Conservation (phyloP, 2,329 filamentous ascomycete genomes). For the Penicillium brasilianum region DNA sequence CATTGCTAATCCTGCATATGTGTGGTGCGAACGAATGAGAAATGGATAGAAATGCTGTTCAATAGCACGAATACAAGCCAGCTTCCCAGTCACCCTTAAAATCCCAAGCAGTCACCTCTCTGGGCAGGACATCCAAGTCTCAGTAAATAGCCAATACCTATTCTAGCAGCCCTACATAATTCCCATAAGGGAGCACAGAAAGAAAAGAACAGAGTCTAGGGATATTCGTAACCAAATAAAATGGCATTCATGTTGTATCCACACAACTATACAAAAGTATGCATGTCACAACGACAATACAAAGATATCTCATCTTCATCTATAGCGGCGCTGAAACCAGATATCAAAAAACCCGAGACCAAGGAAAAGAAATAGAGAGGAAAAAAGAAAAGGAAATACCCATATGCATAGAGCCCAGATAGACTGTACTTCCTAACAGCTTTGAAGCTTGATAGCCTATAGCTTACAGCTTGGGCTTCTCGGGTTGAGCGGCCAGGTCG, state of each 20-base stretch:
- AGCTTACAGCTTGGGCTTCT: constrained; percentile 85
- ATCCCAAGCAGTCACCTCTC: too few relatives aligned
- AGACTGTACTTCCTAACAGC: constrained; percentile 1
- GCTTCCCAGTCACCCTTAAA: too few relatives aligned
- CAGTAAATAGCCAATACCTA: background rate
- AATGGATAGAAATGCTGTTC: background rate
- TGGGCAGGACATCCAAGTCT: too few relatives aligned
- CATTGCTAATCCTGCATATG: too few relatives aligned
- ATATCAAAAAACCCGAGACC: constrained; percentile 8
- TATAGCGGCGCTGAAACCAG: constrained; percentile 20
- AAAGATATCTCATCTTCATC: constrained; percentile 24
- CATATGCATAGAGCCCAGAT: constrained; percentile 1
- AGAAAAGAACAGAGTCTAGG: background rate
- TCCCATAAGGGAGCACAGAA: background rate
- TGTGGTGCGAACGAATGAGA: too few relatives aligned
- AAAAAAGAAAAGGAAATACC: background rate
- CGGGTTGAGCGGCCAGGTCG: constrained; percentile 67
- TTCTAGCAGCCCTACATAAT: background rate
- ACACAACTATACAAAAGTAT: constrained; percentile 13
- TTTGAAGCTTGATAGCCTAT: background rate
- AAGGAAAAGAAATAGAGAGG: background rate
- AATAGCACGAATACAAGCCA: background rate
- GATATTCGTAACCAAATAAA: background rate
- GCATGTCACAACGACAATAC: constrained; percentile 5
- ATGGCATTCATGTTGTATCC: constrained; percentile 10